Evolutionary conservation across 1,284 basidiomycete genomes (phyloP).

Genomic region (Rhizoctonia solani): DNA sequence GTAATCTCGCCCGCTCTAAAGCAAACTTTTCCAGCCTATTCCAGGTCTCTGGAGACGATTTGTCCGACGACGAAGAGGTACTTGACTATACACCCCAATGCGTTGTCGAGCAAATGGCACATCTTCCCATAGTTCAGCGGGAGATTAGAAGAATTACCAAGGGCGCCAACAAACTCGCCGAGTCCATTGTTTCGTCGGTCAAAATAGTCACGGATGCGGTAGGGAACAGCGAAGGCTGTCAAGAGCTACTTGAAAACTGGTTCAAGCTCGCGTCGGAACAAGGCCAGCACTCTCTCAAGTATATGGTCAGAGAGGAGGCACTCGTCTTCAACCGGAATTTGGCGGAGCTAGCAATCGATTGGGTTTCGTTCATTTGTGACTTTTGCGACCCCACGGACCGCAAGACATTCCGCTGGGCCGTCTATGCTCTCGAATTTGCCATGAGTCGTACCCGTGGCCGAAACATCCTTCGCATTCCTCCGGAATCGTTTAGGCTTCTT

Average conservation of each 20-base stretch:
- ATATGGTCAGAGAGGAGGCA: slow-evolving; percentile 77
- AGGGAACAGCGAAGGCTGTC: slow-evolving; percentile 64
- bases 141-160: slow-evolving; percentile 90
- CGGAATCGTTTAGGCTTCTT: slow-evolving; percentile 87
- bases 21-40: slow-evolving; percentile 45
- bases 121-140: slow-evolving; percentile 85
- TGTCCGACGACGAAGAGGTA: slow-evolving; percentile 40
- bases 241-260: slow-evolving; percentile 94
- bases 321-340: slow-evolving; percentile 81
- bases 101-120: slow-evolving; percentile 86
- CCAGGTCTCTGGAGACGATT: slow-evolving; percentile 26
- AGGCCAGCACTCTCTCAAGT: slow-evolving; percentile 83
- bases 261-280: slow-evolving; percentile 96
- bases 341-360: slow-evolving; percentile 88
- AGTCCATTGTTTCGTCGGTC: slow-evolving; percentile 90
- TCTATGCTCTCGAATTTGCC: slow-evolving; percentile 94
- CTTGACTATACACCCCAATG: slow-evolving; percentile 54
- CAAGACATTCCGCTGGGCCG: slow-evolving; percentile 98
- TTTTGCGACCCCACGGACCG: slow-evolving; percentile 96
- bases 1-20: slow-evolving; percentile 77
- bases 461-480: slow-evolving; percentile 87
- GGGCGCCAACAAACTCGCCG: slow-evolving; percentile 86
- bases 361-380: slow-evolving; percentile 98
- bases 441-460: slow-evolving; percentile 87
- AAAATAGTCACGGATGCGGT: slow-evolving; percentile 78